Conservation (phyloP, 352 stramenopile genomes). For the Phytophthora constricta region DNA sequence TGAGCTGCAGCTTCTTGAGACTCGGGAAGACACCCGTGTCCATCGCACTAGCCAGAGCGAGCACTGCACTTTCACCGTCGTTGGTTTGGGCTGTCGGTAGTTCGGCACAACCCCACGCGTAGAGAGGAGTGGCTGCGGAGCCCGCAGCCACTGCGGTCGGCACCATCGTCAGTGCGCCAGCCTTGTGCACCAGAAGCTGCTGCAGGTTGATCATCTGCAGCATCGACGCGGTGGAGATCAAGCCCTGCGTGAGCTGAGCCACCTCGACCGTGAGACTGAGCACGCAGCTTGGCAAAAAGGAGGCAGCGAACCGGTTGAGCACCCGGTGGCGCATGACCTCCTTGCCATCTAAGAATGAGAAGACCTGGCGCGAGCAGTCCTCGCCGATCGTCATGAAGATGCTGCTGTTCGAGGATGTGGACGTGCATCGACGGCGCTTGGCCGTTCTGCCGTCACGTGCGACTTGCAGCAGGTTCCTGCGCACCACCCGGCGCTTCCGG, state of each 20-base stretch:
- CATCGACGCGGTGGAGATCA: slow-evolving; percentile 41
- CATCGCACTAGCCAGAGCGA: slow-evolving; percentile 49
- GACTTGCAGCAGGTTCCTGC: slow-evolving; percentile 27
- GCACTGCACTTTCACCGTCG: slow-evolving; percentile 56
- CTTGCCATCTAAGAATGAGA: slow-evolving; percentile 68
- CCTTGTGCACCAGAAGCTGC: slow-evolving; percentile 64
- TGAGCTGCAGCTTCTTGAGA: slow-evolving; percentile 65
- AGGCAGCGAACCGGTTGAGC: slow-evolving; percentile 58
- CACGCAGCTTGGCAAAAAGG: slow-evolving; percentile 62
- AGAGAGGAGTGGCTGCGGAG: slow-evolving; percentile 41
- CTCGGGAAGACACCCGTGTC: slow-evolving; percentile 40
- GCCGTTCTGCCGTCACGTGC: slow-evolving; percentile 2
- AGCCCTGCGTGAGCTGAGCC: slow-evolving; percentile 38
- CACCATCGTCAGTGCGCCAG: slow-evolving; percentile 12
- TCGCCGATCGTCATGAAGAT: slow-evolving; percentile 47
- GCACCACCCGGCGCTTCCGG: slow-evolving; percentile 37
- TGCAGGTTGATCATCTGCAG: slow-evolving; percentile 61
- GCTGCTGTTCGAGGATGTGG: slow-evolving; percentile 2
- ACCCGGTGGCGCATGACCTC: slow-evolving; percentile 54
- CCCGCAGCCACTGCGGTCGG: slow-evolving; percentile 4
- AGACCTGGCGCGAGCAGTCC: slow-evolving; percentile 60
- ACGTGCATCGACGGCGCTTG: slow-evolving; percentile 51
- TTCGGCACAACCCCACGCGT: slow-evolving; percentile 69
- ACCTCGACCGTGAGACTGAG: slow-evolving; percentile 60
- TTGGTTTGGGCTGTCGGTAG: slow-evolving; percentile 63